Percentiles rank a stretch among this genome's conserved stretches.
Conservation (phyloP, 2,329 filamentous ascomycete species). For the Cytospora paraplurivora region DNA sequence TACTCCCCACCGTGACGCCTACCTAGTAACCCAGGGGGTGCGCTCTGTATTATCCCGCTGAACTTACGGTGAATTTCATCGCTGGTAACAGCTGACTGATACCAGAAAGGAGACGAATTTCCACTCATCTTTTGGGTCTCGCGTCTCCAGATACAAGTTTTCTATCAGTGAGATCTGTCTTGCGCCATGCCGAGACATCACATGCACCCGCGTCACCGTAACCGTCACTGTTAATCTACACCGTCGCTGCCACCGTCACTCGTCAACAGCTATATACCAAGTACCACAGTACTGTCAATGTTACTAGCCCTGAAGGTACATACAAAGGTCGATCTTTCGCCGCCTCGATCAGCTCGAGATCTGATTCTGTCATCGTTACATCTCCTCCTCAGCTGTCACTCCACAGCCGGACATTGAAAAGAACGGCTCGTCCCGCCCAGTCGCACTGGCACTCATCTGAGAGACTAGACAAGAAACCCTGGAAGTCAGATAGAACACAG, state of each 20-base stretch:
- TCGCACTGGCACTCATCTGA: not conserved
- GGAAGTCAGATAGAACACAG: slow-evolving; percentile 2
- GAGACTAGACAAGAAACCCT: not conserved
- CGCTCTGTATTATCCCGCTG: slow-evolving; percentile 8
- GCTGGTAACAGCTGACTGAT: not conserved
- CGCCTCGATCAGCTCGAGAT: not conserved
- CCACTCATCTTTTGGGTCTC: not conserved
- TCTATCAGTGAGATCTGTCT: slow-evolving; percentile 19
- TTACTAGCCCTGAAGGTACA: not conserved
- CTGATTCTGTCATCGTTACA: slow-evolving; percentile 5
- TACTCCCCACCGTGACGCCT: not conserved
- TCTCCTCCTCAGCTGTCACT: not conserved
- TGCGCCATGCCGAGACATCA: slow-evolving; percentile 25
- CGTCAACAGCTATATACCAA: not conserved
- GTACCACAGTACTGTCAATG: slow-evolving; percentile 4
- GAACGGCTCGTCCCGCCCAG: slow-evolving; percentile 18
- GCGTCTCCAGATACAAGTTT: slow-evolving; percentile 21
- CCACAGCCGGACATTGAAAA: slow-evolving; percentile 24
- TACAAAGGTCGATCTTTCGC: not conserved
- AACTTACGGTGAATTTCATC: not conserved
- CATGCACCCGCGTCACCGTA: slow-evolving; percentile 9
- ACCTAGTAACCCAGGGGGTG: not conserved
- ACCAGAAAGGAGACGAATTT: not conserved
- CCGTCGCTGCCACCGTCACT: not conserved
- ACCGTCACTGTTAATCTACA: not conserved